A percentile compares a stretch with the other conserved stretches of the same genome.
Evolutionary conservation across 192 early-diverging fungal genomes (phyloP).

Genomic region (Helicostylum pulchrum): DNA sequence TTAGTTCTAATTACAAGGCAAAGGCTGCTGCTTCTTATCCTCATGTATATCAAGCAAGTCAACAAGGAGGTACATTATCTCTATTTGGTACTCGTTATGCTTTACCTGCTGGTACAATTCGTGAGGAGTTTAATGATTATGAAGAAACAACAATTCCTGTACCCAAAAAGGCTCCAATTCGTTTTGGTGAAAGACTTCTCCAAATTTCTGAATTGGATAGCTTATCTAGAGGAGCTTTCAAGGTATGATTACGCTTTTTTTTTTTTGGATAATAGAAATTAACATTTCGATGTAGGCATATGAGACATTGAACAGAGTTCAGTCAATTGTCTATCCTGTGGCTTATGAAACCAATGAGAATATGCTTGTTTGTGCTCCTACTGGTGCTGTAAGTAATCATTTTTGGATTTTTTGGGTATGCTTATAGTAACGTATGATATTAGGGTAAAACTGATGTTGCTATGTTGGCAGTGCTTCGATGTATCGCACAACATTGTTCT

Average conservation of each 20-base stretch:
- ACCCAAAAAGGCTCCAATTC: slow-evolving; percentile 60
- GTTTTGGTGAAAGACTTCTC: slow-evolving; percentile 62
- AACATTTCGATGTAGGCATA: slow-evolving; percentile 51
- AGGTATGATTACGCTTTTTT: slow-evolving; percentile 24
- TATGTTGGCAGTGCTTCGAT: slow-evolving; percentile 86
- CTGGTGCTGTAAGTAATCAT: slow-evolving; percentile 80
- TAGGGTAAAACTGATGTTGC: slow-evolving; percentile 98
- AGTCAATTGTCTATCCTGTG: slow-evolving; percentile 92
- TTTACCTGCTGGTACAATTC: slow-evolving; percentile 71
- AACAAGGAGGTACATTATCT: slow-evolving; percentile 68
- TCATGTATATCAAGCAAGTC: slow-evolving; percentile 76
- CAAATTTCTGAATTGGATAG: slow-evolving; percentile 70
- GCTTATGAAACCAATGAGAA: slow-evolving; percentile 97
- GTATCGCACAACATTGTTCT: slow-evolving; percentile 69
- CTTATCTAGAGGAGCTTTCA: slow-evolving; percentile 72
- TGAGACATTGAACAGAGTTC: slow-evolving; percentile 87
- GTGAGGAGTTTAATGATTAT: slow-evolving; percentile 75
- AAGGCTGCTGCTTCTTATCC: slow-evolving; percentile 57
- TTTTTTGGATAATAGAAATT: background rate
- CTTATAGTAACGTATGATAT: background rate
- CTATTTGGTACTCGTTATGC: slow-evolving; percentile 76
- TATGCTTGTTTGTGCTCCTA: slow-evolving; percentile 97
- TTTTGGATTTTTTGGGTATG: slow-evolving; percentile 1
- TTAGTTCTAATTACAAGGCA: slow-evolving; percentile 37
- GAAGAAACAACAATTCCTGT: slow-evolving; percentile 92